A percentile compares a stretch with the other conserved stretches of the same genome.
Conservation (phyloP, 139 green algal genomes). For the Edaphochlamys debaryana region DNA sequence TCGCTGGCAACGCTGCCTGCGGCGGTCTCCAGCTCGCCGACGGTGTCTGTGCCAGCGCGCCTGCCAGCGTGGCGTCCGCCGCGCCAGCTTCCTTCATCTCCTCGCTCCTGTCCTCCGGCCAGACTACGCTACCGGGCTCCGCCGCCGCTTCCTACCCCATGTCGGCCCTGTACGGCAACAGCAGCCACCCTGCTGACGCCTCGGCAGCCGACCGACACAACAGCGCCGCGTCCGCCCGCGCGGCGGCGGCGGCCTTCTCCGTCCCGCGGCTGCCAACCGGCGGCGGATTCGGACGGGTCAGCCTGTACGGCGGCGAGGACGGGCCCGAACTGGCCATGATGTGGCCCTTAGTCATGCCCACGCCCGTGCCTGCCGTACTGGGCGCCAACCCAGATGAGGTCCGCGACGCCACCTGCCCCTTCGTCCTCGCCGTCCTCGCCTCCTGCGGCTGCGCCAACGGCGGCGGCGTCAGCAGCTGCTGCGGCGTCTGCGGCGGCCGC, state of each 20-base stretch:
- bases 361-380: neutral
- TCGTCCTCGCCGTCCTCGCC: neutral
- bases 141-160: no score
- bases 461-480: neutral
- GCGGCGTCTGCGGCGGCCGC: neutral
- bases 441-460: neutral
- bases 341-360: conserved; percentile 11
- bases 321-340: neutral
- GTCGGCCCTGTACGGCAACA: no score
- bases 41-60: neutral
- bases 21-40: neutral
- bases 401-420: neutral
- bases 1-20: neutral
- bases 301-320: no score
- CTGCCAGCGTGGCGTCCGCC: neutral
- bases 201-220: no score
- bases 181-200: no score
- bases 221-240: no score
- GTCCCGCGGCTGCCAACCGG: no score
- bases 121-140: no score
- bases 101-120: neutral
- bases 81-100: neutral
- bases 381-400: neutral
- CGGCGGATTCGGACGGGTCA: no score
- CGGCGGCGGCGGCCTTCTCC: no score